phyloP scores from a whole-genome alignment of 2,329 filamentous ascomycete species.

The Talaromyces verruculosus region DNA sequence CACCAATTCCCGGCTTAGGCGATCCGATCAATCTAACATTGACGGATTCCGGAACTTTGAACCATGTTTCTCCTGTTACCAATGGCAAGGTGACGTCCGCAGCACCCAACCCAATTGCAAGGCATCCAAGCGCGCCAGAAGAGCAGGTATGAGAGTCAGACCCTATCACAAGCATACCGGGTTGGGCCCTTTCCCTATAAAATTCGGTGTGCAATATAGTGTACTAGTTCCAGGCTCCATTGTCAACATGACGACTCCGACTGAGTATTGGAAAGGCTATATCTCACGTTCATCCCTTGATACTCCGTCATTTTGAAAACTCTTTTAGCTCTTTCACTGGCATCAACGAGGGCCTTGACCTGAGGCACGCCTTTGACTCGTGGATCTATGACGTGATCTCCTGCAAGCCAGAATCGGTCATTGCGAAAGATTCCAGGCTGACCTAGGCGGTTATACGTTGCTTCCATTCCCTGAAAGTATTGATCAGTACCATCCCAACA shows the following conservation, averaged over 20 bases:
- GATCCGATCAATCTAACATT: conserved; percentile 43
- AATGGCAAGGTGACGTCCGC: conserved; percentile 49
- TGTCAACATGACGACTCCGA: background rate
- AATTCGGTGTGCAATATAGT: conserved; percentile 54
- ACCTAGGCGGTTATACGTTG: conserved; percentile 43
- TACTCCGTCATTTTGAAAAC: conserved; percentile 49
- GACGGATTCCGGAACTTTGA: conserved; percentile 47
- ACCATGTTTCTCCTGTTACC: conserved; percentile 51
- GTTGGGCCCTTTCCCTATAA: conserved; percentile 45
- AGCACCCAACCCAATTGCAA: conserved; percentile 49
- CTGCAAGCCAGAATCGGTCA: conserved; percentile 53
- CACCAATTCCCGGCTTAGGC: conserved; percentile 41
- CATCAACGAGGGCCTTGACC: conserved; percentile 39
- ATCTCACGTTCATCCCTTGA: conserved; percentile 39
- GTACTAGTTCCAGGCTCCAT: conserved; percentile 22
- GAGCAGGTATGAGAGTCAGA: conserved; percentile 52
- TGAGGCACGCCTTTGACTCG: conserved; percentile 39
- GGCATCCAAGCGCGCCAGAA: conserved; percentile 42
- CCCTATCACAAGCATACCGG: conserved; percentile 47
- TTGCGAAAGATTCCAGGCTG: conserved; percentile 50
- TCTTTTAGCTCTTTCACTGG: conserved; percentile 38
- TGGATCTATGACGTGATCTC: conserved; percentile 52
- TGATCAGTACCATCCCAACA: background rate
- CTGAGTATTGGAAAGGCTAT: background rate
- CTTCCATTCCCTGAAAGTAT: conserved; percentile 40